Base-by-base conservation (phyloP, 2,329 filamentous ascomycete genomes). In the Calonectria pauciramosa region DNA sequence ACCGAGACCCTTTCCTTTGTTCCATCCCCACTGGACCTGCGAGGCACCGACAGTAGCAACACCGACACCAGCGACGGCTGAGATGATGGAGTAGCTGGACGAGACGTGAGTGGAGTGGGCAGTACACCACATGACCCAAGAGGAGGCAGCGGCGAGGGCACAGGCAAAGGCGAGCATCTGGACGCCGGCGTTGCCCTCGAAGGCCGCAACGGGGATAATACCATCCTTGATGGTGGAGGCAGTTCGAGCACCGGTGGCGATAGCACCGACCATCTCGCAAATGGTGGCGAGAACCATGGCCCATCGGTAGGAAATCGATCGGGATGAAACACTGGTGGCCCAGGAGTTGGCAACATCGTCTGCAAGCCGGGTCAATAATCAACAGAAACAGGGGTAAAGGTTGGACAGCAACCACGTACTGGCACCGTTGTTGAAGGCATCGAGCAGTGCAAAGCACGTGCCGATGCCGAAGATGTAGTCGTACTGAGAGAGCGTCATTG, bases 341-440 rank as follows among this genome's bases (percentile, higher is more conserved):
- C 94, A 96, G 63, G 94, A 88, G 86, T 96, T 96, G 82, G 94
- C 94, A 72, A 96, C 94, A 93, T 96, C 94, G 85, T 96, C 92
- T 93, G 73, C 32, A 23, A 13, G 18, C 71, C 77, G n/a, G 79
- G 72, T 70, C 13, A 70, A 32, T 30, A 41, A 54, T 41, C 14
- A 26, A 41, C 10, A 41, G 34, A 30, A 41, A 20, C 14, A 52
- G 13, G 6, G 36, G 20, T 52, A 23, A 52, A 66, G n/a, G 41
- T 32, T 18, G 56, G 30, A 34, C 2, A 51, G 13, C 32, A 5
- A 76, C 63, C 72, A 90, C 92, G 86, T 86, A 94, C 93, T 95
- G 80, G 93, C 93, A 84, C 93, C 93, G 84, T 94, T 95, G 89
- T 95, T 95, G 89, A 89, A 95, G 75, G 93, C 93, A 86, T 95